Evolutionary conservation across 495 filamentous ascomycete species (phyloP).

Genomic region (Geopyxis carbonaria): DNA sequence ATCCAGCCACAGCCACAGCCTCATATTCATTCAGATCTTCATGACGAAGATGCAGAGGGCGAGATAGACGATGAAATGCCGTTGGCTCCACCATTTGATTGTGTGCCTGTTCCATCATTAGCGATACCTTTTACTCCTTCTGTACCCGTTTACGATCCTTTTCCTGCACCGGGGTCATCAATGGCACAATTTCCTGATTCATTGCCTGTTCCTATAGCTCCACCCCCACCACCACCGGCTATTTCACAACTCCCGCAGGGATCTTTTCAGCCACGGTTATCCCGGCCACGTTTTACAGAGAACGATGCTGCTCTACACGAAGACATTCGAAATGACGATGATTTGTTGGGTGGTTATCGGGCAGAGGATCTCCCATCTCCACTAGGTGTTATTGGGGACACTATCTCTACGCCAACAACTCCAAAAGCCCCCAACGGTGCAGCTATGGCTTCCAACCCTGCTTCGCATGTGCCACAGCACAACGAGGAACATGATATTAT

Average conservation of each 20-base stretch:
- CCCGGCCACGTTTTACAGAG: no score
- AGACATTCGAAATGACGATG: slow-evolving; percentile 8
- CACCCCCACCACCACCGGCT: not conserved
- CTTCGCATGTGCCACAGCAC: slow-evolving; percentile 11
- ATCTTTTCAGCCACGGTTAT: no score
- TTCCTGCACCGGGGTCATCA: no score
- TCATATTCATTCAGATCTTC: slow-evolving; percentile 1
- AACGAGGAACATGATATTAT: slow-evolving; percentile 23
- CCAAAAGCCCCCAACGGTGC: not conserved
- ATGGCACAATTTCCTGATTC: no score
- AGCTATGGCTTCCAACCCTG: slow-evolving; percentile 10
- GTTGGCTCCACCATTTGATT: no score
- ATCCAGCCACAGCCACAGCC: no score
- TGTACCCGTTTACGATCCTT: no score
- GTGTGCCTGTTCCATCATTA: no score
- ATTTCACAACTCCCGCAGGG: not conserved
- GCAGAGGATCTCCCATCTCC: slow-evolving; percentile 21
- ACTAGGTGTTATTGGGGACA: slow-evolving; percentile 6
- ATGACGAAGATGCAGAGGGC: slow-evolving; percentile 8
- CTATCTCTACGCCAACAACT: not conserved
- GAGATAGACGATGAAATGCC: slow-evolving; percentile 4
- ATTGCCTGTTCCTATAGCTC: no score
- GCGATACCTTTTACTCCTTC: no score
- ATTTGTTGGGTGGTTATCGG: slow-evolving; percentile 19
- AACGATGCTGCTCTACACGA: no score